A percentile compares a stretch with the other conserved stretches of the same genome.
Evolutionary conservation across 257 asterid genomes (phyloP).

Genomic region (Rauvolfia tetraphylla): DNA sequence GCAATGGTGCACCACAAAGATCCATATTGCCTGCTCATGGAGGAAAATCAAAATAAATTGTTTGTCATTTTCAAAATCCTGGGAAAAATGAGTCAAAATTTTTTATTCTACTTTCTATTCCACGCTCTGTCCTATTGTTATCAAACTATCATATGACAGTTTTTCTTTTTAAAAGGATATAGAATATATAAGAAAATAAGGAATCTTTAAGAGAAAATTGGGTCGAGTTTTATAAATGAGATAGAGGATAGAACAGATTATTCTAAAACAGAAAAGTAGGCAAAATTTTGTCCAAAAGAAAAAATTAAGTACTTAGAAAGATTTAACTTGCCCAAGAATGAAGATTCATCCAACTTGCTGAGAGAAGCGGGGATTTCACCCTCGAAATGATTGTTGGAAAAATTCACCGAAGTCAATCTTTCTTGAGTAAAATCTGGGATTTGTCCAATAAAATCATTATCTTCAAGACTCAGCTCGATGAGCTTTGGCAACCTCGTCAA

Average conservation of each 20-base stretch:
- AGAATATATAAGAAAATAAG: no score
- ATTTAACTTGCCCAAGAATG: slow-evolving; percentile 43
- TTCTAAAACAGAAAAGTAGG: background rate
- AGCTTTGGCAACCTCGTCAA: slow-evolving; percentile 46
- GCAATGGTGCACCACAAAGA: slow-evolving; percentile 72
- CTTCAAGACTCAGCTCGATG: slow-evolving; percentile 48
- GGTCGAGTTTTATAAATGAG: no score
- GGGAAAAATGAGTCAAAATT: no score
- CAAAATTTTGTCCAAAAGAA: background rate
- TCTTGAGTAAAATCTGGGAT: slow-evolving; percentile 45
- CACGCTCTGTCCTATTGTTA: no score
- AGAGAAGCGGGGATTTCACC: slow-evolving; percentile 63
- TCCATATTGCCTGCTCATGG: slow-evolving; percentile 47
- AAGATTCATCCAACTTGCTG: slow-evolving; percentile 28
- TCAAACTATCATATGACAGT: no score
- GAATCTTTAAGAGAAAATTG: no score
- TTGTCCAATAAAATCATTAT: slow-evolving; percentile 52
- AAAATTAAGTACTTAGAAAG: background rate
- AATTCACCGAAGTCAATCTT: slow-evolving; percentile 34
- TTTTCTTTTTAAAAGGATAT: no score
- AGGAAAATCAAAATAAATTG: background rate
- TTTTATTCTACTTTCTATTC: no score
- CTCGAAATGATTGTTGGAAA: slow-evolving; percentile 44
- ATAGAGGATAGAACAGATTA: no score
- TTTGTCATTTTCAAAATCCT: background rate